Conservation (phyloP, 202 grass and related monocot species). For the Zizania palustris region DNA sequence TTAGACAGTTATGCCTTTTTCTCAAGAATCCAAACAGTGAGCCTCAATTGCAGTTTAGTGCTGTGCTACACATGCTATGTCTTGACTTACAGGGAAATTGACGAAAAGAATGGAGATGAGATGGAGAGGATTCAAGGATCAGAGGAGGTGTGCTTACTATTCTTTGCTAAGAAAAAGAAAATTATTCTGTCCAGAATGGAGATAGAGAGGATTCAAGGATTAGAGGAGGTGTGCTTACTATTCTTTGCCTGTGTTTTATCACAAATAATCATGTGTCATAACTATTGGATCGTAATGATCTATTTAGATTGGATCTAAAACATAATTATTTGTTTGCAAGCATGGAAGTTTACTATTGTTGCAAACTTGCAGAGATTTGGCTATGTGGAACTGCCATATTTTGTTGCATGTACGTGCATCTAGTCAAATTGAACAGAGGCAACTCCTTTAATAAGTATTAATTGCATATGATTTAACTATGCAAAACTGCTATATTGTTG, state of each 20-base stretch:
- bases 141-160: too few relatives aligned
- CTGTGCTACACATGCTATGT: neutral
- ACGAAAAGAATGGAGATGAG: conserved; percentile 92
- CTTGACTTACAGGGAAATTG: conserved; percentile 71
- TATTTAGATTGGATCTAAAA: neutral
- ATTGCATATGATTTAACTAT: neutral
- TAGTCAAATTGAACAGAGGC: neutral
- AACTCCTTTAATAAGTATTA: neutral
- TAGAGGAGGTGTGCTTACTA: conserved; percentile 71
- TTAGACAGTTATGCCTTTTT: too few relatives aligned
- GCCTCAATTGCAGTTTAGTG: neutral
- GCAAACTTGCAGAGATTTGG: neutral
- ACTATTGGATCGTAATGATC: too few relatives aligned
- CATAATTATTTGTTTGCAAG: conserved; percentile 7
- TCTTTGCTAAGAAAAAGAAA: conserved; percentile 99
- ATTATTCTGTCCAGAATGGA: conserved; percentile 96
- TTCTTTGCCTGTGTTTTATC: neutral
- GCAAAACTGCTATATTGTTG: neutral
- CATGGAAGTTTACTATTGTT: neutral
- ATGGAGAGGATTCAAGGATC: too few relatives aligned
- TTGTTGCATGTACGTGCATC: neutral
- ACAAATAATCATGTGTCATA: too few relatives aligned
- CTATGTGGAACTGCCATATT: neutral
- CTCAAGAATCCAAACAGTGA: neutral
- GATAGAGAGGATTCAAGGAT: conserved; percentile 96